Evolutionary conservation across 352 stramenopile species (phyloP).

Genomic region (Phytophthora sansomeana): DNA sequence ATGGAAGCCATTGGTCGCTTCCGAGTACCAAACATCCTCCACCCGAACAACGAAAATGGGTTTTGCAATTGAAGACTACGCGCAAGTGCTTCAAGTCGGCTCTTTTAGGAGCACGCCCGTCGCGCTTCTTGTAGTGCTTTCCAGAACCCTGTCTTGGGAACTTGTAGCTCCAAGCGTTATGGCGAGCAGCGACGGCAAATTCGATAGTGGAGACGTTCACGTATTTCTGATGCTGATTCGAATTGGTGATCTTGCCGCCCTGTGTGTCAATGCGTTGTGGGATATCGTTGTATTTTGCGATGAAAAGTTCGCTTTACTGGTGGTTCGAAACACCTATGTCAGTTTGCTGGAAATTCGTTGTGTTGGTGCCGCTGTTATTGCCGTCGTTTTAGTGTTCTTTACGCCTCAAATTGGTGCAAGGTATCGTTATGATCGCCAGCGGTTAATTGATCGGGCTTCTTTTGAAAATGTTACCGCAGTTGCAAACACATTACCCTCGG

Average conservation of each 20-base stretch:
- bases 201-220: constrained; percentile 35
- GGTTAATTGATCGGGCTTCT: constrained; percentile 23
- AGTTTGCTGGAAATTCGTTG: constrained; percentile 42
- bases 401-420: constrained; percentile 12
- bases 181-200: constrained; percentile 37
- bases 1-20: constrained; percentile 32
- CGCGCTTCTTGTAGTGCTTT: constrained; percentile 42
- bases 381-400: constrained; percentile 9
- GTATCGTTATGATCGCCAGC: constrained; percentile 24
- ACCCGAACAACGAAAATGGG: constrained; percentile 42
- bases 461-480: constrained; percentile 29
- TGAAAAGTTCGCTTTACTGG: constrained; percentile 37
- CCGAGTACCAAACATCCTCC: constrained; percentile 25
- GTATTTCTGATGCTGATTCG: constrained; percentile 47
- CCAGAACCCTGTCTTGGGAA: constrained; percentile 57
- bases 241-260: constrained; percentile 43
- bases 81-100: constrained; percentile 41
- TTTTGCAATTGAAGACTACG: constrained; percentile 44
- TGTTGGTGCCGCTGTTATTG: constrained; percentile 17
- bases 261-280: constrained; percentile 51
- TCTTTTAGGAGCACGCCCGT: constrained; percentile 52
- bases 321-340: constrained; percentile 46
- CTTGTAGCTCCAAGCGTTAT: constrained; percentile 51
- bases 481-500: constrained; percentile 39
- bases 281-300: constrained; percentile 33